phyloP scores from a whole-genome alignment of 1,284 basidiomycete genomes.

The Pseudozyma flocculosa region DNA sequence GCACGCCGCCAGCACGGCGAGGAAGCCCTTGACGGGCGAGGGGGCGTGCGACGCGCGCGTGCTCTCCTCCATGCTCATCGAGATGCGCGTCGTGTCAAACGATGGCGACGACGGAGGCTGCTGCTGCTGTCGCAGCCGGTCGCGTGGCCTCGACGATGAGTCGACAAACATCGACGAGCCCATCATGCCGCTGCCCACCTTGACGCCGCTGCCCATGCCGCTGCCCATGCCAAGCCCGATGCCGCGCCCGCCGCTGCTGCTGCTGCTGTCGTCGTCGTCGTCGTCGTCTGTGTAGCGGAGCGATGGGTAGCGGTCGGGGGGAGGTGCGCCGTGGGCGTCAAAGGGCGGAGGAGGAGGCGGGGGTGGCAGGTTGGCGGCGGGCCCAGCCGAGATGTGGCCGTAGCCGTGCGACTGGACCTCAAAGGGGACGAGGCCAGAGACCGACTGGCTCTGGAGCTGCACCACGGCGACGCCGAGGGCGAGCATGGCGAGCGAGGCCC shows the following conservation, averaged over 20 bases:
- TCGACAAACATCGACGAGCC: too few relatives aligned
- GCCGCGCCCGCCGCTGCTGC: too few relatives aligned
- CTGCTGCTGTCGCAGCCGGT: conserved; percentile 1
- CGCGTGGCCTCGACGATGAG: conserved; percentile 2
- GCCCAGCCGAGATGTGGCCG: conserved; percentile 26
- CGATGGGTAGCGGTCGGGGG: conserved; percentile 32
- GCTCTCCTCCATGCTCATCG: conserved; percentile 41
- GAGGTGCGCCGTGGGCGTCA: conserved; percentile 43
- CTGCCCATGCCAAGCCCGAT: too few relatives aligned
- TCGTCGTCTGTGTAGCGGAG: conserved; percentile 1
- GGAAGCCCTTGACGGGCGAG: conserved; percentile 78
- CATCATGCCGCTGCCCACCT: too few relatives aligned
- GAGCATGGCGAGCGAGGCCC: conserved; percentile 79
- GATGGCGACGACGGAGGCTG: conserved; percentile 32
- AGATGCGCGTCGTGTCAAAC: conserved; percentile 24
- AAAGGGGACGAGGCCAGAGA: conserved; percentile 33
- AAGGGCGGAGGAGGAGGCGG: conserved; percentile 50
- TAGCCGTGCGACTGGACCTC: conserved; percentile 32
- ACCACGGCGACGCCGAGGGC: conserved; percentile 90
- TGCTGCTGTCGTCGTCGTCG: conserved; percentile 1
- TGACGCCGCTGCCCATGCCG: too few relatives aligned
- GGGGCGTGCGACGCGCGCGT: conserved; percentile 60
- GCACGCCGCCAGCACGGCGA: conserved; percentile 84
- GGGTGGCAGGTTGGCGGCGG: conserved; percentile 20
- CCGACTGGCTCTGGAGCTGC: conserved; percentile 65